Conservation (phyloP, 176 grass and related monocot species). For the Alloteropsis semialata region DNA sequence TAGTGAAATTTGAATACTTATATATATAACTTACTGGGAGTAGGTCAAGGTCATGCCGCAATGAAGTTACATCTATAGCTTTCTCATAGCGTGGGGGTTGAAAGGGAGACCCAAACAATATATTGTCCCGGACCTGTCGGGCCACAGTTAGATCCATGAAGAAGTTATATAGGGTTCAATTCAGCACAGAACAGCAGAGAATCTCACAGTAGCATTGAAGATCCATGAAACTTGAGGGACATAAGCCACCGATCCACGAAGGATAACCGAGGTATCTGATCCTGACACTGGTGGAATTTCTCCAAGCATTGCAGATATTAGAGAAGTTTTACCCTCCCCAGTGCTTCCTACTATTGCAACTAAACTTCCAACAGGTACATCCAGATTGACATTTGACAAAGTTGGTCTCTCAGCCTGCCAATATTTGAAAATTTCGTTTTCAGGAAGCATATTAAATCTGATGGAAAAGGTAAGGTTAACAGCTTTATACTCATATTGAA, state of each 20-base stretch:
- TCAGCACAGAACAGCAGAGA: conserved; percentile 4
- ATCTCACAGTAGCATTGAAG: conserved; percentile 96
- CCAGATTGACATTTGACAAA: conserved; percentile 93
- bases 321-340: conserved; percentile 98
- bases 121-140: conserved; percentile 87
- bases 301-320: conserved; percentile 96
- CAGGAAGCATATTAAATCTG: background rate
- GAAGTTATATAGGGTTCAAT: conserved; percentile 1
- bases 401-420: conserved; percentile 77
- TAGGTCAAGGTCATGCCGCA: conserved; percentile 85
- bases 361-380: conserved; percentile 87
- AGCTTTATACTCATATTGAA: background rate
- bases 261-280: conserved; percentile 62
- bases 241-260: conserved; percentile 88
- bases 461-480: background rate
- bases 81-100: conserved; percentile 66
- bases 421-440: conserved; percentile 25
- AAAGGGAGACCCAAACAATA: conserved; percentile 93
- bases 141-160: conserved; percentile 11
- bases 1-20: background rate
- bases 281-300: conserved; percentile 74
- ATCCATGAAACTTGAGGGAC: conserved; percentile 99
- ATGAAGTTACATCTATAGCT: conserved; percentile 74
- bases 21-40: conserved; percentile 66
- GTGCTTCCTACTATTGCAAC: conserved; percentile 96